A percentile compares a stretch with the other conserved stretches of the same genome.
Evolutionary conservation across 73 alveolate genomes (phyloP).

Genomic region (Paramecium sexaurelia): DNA sequence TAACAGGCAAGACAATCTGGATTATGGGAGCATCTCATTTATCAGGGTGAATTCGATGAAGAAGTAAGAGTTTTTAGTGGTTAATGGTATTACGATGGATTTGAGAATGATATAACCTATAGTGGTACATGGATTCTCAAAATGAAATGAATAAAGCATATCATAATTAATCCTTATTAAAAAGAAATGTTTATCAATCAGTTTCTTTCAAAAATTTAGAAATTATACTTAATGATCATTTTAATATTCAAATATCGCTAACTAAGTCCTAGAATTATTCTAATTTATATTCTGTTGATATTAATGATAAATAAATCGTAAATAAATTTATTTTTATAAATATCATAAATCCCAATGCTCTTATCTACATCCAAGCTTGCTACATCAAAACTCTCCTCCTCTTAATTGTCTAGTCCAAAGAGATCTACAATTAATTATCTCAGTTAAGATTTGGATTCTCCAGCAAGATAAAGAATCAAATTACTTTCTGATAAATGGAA

Average conservation of each 20-base stretch:
- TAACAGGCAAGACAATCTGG: background rate
- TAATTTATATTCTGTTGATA: background rate
- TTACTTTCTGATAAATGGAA: slow-evolving; percentile 56
- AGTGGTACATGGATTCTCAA: background rate
- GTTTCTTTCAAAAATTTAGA: too few species aligned
- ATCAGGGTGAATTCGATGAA: background rate
- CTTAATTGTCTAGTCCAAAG: slow-evolving; percentile 55
- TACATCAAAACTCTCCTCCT: slow-evolving; percentile 27
- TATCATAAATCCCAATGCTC: slow-evolving; percentile 30
- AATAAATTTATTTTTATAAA: slow-evolving; percentile 51
- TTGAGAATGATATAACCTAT: background rate
- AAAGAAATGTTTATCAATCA: too few species aligned
- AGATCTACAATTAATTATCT: slow-evolving; percentile 52
- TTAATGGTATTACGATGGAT: background rate
- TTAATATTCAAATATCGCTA: too few species aligned
- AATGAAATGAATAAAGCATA: background rate
- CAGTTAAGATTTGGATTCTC: slow-evolving; percentile 60
- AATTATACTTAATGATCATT: too few species aligned
- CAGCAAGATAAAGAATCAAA: slow-evolving; percentile 29
- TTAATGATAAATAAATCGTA: slow-evolving; percentile 46
- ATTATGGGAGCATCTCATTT: background rate
- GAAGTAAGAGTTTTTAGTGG: background rate
- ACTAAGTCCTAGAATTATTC: background rate
- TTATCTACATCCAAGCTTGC: slow-evolving; percentile 32
- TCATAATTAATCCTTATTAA: too few species aligned